Percentiles rank a stretch among this genome's conserved stretches.
phyloP scores from a whole-genome alignment of 1,284 basidiomycete genomes.

The Rhodotorula sp. region DNA sequence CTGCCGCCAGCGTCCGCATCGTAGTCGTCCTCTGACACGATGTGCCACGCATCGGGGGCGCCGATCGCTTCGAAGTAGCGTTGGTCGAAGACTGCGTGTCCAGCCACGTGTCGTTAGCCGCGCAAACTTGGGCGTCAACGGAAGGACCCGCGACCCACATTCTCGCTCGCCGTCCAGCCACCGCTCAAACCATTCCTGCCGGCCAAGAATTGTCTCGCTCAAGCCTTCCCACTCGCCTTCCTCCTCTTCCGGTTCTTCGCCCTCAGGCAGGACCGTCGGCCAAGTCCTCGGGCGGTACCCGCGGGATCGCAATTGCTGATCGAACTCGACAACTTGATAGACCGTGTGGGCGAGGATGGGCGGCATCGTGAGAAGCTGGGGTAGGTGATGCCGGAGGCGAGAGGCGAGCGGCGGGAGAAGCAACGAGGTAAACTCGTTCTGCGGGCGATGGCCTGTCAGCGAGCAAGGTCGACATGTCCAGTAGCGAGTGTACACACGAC shows the following conservation, averaged over 20 bases:
- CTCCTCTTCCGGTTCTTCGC: slow-evolving; percentile 40
- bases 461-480: slow-evolving; percentile 1
- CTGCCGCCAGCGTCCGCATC: slow-evolving; percentile 52
- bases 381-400: slow-evolving; percentile 72
- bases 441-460: slow-evolving; percentile 8
- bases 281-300: slow-evolving; percentile 32
- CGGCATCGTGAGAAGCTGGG: slow-evolving; percentile 70
- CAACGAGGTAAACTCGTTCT: slow-evolving; percentile 60
- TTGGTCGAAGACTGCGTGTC: slow-evolving; percentile 63
- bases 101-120: not conserved
- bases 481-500: slow-evolving; percentile 60
- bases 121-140: not conserved
- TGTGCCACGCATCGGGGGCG: slow-evolving; percentile 80
- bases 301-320: slow-evolving; percentile 66
- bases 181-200: slow-evolving; percentile 79
- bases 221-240: slow-evolving; percentile 65
- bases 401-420: slow-evolving; percentile 37
- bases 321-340: slow-evolving; percentile 85
- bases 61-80: slow-evolving; percentile 80
- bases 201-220: slow-evolving; percentile 74
- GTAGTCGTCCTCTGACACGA: slow-evolving; percentile 60
- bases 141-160: slow-evolving; percentile 58
- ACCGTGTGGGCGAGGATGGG: slow-evolving; percentile 90
- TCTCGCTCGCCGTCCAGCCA: slow-evolving; percentile 85
- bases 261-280: not conserved